Base-by-base conservation (phyloP, 2,329 filamentous ascomycete genomes). In the Fonsecaea multimorphosa region DNA sequence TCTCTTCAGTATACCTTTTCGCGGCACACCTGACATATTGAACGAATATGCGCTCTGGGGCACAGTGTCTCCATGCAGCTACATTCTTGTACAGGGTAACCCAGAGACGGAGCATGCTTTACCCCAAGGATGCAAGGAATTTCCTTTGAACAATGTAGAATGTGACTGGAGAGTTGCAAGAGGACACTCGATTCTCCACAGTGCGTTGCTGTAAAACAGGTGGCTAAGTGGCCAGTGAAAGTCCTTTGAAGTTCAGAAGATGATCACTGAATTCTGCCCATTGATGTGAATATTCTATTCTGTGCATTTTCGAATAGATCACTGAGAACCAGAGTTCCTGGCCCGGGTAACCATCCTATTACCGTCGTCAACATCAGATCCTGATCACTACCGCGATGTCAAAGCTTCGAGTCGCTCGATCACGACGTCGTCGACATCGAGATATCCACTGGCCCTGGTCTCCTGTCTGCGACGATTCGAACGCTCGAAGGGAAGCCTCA, bases 351-450 rank as follows among this genome's bases (percentile, higher is more conserved):
- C 44, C 9, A 4, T 3, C 3, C 12, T 49, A 22, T 12, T 24
- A 24, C 27, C 8, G 27, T 49, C 11, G 24, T 49, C 3, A 27
- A 3, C 22, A 4, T 46, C n/a, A 22, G 40, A 31, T 60, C 44
- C 40, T 9, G 56, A 12, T 58, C 56, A 58, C 31, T 58, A 40
- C 9, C 7, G 44, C 36, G 58, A 60, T 16, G 63, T 62, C 44
- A 66, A 51, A 19, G 46, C 54, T 59, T 66, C 55, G n/a, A 66
- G 51, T 34, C 59, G 38, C 44, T 63, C 54, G 5, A 66, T 46
- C 24, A 66, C 64, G n/a, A 61, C 49, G 31, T 63, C 64, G 36
- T 66, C 64, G 3, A 66, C 64, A 5, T 66, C 64, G n/a, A 66
- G 19, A 36, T 46, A 19, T 9, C 64, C 64, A 29, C 32, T 27